Percentiles rank a stretch among this genome's conserved stretches.
These are phyloP conservation scores for Backusella psychrophila DNA, from an alignment of 192 early-diverging fungal species.

Conservation along the genomic window DNA sequence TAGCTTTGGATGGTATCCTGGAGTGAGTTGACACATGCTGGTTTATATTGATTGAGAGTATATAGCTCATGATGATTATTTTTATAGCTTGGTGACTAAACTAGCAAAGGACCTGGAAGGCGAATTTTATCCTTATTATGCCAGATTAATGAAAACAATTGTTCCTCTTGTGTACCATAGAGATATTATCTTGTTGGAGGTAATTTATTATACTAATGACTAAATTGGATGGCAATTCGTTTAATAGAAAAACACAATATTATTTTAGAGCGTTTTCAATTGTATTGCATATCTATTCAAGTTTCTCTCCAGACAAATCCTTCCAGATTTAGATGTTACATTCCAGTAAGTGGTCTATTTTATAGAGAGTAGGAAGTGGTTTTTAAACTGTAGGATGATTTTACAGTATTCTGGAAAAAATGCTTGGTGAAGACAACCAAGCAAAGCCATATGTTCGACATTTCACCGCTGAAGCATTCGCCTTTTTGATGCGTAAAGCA, in stretches of 20 bases:
- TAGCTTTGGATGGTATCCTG: constrained; percentile 80
- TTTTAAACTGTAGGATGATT: neutral
- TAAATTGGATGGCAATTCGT: neutral
- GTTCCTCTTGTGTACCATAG: constrained; percentile 62
- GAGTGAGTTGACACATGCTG: constrained; percentile 55
- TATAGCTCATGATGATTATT: neutral
- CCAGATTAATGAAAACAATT: constrained; percentile 62
- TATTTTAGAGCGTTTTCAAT: constrained; percentile 70
- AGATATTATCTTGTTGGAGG: constrained; percentile 78
- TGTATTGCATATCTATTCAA: constrained; percentile 92
- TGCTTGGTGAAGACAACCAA: constrained; percentile 64
- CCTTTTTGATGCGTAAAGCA: constrained; percentile 83
- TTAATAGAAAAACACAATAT: neutral
- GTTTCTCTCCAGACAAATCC: constrained; percentile 70
- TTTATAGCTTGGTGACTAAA: constrained; percentile 65
- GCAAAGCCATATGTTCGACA: constrained; percentile 76
- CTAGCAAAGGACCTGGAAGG: constrained; percentile 91
- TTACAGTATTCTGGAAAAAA: constrained; percentile 62
- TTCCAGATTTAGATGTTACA: constrained; percentile 66
- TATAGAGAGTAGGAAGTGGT: too few species aligned
- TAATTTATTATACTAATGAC: constrained; percentile 15
- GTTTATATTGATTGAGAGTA: neutral
- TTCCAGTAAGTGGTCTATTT: constrained; percentile 53
- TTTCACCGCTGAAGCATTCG: constrained; percentile 91
- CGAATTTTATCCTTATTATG: constrained; percentile 82